Conservation (phyloP, 441 rosid genomes). For the Croton setiger region DNA sequence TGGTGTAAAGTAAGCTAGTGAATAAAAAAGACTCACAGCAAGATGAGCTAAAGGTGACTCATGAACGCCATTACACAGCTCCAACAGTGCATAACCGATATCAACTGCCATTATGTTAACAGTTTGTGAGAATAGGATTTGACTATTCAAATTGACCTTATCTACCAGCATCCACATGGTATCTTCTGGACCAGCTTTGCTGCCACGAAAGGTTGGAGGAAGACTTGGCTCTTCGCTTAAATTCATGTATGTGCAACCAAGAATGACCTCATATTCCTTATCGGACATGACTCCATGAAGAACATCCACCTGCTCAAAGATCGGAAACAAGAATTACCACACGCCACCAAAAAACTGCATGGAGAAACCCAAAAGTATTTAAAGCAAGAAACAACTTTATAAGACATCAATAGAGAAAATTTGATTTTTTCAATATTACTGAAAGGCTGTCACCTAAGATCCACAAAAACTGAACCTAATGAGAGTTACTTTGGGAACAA, state of each 20-base stretch:
- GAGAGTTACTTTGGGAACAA: background rate
- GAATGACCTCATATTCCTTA: constrained; percentile 84
- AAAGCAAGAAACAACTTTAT: constrained; percentile 1
- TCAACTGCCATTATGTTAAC: constrained; percentile 87
- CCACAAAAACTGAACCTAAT: background rate
- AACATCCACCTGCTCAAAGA: constrained; percentile 72
- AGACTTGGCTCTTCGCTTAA: constrained; percentile 80
- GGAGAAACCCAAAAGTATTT: background rate
- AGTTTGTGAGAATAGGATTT: constrained; percentile 75
- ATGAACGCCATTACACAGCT: constrained; percentile 78
- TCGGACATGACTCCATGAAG: constrained; percentile 87
- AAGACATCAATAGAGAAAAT: background rate
- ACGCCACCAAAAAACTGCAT: background rate
- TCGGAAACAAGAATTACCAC: constrained; percentile 22
- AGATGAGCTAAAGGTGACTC: constrained; percentile 94
- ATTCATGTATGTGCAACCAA: constrained; percentile 68
- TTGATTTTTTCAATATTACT: background rate
- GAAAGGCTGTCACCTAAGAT: background rate
- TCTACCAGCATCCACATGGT: constrained; percentile 79
- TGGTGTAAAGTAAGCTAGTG: background rate
- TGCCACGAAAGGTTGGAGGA: constrained; percentile 91
- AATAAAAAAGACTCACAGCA: constrained; percentile 50
- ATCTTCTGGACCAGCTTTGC: constrained; percentile 67
- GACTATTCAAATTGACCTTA: constrained; percentile 89
- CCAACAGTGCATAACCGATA: constrained; percentile 81